Conservation (phyloP, 768 basidiomycete genomes). For the Pholiota molesta region DNA sequence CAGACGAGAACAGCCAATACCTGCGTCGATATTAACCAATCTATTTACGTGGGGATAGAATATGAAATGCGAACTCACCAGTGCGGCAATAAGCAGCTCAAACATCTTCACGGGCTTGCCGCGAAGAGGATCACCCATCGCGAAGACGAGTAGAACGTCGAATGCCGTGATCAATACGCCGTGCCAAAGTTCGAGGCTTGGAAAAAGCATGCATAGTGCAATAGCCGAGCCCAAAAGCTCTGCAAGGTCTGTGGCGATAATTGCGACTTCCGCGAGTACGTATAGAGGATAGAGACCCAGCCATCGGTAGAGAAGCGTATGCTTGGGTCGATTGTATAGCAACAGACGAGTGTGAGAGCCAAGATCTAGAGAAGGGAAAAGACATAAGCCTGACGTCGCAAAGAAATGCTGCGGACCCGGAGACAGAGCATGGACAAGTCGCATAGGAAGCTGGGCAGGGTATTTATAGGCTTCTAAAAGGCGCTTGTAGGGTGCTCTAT, state of each 20-base stretch:
- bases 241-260: conserved; percentile 79
- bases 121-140: conserved; percentile 69
- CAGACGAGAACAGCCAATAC: conserved; percentile 75
- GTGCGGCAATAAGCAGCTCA: conserved; percentile 60
- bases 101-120: conserved; percentile 70
- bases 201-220: conserved; percentile 76
- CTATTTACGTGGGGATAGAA: neutral
- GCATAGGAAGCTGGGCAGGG: conserved; percentile 3
- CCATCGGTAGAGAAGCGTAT: conserved; percentile 60
- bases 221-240: conserved; percentile 85
- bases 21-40: conserved; percentile 29
- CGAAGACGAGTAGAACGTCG: conserved; percentile 74
- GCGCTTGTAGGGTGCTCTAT: neutral
- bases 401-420: conserved; percentile 14
- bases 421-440: neutral
- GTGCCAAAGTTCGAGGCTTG: conserved; percentile 67
- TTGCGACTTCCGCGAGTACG: conserved; percentile 64
- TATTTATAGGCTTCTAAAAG: neutral
- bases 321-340: conserved; percentile 64
- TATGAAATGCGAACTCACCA: conserved; percentile 45
- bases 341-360: conserved; percentile 64
- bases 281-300: conserved; percentile 69
- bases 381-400: neutral
- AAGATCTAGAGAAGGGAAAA: conserved; percentile 36
- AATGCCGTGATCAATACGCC: conserved; percentile 68